These are phyloP conservation scores for Pythium periplocum DNA, from an alignment of 352 stramenopile species.

Conservation along the genomic window DNA sequence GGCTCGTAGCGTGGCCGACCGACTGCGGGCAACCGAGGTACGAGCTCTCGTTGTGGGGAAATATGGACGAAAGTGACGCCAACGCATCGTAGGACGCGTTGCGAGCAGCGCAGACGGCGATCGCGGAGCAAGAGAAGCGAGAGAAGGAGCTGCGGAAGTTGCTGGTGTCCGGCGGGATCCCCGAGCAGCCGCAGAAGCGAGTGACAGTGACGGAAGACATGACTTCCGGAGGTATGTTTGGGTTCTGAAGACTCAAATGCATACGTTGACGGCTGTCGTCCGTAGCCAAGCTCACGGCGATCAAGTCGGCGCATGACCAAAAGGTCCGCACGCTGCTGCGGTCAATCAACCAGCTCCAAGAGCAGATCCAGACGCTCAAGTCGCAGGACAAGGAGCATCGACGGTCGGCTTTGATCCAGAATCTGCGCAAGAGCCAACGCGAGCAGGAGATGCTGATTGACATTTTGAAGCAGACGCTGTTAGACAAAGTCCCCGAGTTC, in stretches of 20 bases:
- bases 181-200: conserved; percentile 16
- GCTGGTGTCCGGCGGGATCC: conserved; percentile 36
- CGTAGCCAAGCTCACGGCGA: conserved; percentile 55
- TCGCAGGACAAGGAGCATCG: conserved; percentile 84
- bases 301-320: conserved; percentile 61
- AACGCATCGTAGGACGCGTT: conserved; percentile 35
- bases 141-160: conserved; percentile 53
- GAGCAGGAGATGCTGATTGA: conserved; percentile 84
- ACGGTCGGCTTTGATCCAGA: conserved; percentile 80
- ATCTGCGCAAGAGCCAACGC: conserved; percentile 60
- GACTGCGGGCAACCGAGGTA: conserved; percentile 48
- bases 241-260: too few relatives aligned
- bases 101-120: conserved; percentile 42
- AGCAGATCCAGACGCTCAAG: conserved; percentile 66
- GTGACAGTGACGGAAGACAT: neutral
- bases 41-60: neutral
- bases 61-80: neutral
- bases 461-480: conserved; percentile 74
- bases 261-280: too few relatives aligned
- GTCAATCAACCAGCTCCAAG: conserved; percentile 78
- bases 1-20: conserved; percentile 33
- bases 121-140: conserved; percentile 52
- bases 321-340: conserved; percentile 85
- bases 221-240: too few relatives aligned
- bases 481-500: conserved; percentile 63